Evolutionary conservation across 2,329 filamentous ascomycete genomes (phyloP).

Genomic region (Trichophyton equinum): DNA sequence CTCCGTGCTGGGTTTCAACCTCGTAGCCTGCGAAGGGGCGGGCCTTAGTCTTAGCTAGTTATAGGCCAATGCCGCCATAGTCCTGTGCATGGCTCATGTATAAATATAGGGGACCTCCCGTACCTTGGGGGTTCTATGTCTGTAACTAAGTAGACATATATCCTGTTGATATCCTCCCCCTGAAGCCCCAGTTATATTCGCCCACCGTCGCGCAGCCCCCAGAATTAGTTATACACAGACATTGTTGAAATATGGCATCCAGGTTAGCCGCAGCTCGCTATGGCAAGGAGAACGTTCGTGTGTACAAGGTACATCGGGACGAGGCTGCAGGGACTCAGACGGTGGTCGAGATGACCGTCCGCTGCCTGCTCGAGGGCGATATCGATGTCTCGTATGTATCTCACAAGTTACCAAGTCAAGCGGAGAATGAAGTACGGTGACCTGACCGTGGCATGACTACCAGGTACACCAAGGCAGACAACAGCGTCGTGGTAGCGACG

Average conservation of each 20-base stretch:
- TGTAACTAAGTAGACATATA: not conserved
- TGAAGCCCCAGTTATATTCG: not conserved
- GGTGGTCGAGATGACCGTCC: slow-evolving; percentile 89
- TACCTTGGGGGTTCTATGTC: not conserved
- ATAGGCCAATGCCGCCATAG: not conserved
- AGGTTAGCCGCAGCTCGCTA: slow-evolving; percentile 36
- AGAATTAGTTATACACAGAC: not conserved
- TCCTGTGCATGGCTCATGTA: not conserved
- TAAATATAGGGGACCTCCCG: not conserved
- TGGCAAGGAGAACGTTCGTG: slow-evolving; percentile 85
- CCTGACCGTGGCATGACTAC: not conserved
- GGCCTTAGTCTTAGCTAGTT: not conserved
- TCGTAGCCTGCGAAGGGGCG: not conserved
- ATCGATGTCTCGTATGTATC: slow-evolving; percentile 63
- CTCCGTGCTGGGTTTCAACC: not conserved
- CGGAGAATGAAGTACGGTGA: no score
- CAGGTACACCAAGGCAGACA: slow-evolving; percentile 87
- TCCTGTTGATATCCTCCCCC: not conserved
- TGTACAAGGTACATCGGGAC: slow-evolving; percentile 87
- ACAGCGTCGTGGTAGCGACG: slow-evolving; percentile 87
- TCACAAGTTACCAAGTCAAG: not conserved
- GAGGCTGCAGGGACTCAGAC: slow-evolving; percentile 64
- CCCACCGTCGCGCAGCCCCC: not conserved
- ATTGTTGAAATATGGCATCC: slow-evolving; percentile 8
- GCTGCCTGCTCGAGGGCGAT: slow-evolving; percentile 80